Evolutionary conservation across 768 basidiomycete species (phyloP).

Genomic region (Calocera viscosa): DNA sequence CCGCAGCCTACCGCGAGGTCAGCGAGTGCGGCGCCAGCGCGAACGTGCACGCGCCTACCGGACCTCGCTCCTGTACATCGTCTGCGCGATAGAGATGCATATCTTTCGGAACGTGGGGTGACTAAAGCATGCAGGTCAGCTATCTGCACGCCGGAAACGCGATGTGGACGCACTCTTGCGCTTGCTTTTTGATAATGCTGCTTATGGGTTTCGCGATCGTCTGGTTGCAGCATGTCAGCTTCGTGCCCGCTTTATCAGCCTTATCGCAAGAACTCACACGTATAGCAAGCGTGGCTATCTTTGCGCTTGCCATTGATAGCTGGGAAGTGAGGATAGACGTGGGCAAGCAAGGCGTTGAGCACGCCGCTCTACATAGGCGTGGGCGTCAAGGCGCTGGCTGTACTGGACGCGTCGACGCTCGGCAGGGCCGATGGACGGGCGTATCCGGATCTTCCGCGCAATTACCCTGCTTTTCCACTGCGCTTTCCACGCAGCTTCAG

Average conservation of each 20-base stretch:
- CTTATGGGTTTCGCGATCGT: conserved; percentile 80
- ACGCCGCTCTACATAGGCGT: neutral
- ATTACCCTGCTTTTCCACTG: neutral
- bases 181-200: conserved; percentile 52
- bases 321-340: neutral
- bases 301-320: conserved; percentile 51
- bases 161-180: conserved; percentile 44
- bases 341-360: neutral
- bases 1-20: conserved; percentile 31
- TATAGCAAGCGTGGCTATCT: conserved; percentile 61
- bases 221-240: conserved; percentile 19
- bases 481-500: neutral
- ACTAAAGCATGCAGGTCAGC: conserved; percentile 28
- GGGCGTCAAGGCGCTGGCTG: neutral
- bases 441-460: neutral
- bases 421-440: neutral
- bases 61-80: conserved; percentile 61
- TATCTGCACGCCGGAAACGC: neutral
- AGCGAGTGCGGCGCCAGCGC: neutral
- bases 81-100: conserved; percentile 63
- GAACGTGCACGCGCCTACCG: conserved; percentile 20
- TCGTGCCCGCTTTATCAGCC: neutral
- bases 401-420: neutral
- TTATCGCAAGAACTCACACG: conserved; percentile 38
- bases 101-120: conserved; percentile 59